Evolutionary conservation across 2,329 filamentous ascomycete species (phyloP).

Genomic region (Cyphellophora attinorum): DNA sequence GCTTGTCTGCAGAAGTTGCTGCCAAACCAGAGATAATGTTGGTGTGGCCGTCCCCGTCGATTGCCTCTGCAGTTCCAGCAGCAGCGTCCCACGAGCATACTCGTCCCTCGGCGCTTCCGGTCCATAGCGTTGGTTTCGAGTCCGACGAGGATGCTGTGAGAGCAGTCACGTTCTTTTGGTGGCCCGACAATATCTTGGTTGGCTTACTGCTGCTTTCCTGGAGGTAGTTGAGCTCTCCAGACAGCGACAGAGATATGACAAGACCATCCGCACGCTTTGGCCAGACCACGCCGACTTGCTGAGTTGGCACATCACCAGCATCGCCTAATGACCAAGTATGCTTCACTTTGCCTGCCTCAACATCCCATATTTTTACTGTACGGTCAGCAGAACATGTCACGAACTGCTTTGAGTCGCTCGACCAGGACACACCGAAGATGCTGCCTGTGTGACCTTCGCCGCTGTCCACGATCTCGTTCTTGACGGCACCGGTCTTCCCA

Average conservation of each 20-base stretch:
- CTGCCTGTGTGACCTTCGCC: constrained; percentile 83
- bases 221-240: constrained; percentile 85
- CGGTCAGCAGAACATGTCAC: constrained; percentile 91
- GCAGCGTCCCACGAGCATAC: constrained; percentile 74
- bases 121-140: constrained; percentile 57
- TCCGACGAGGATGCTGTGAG: constrained; percentile 47
- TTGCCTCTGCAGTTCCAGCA: constrained; percentile 56
- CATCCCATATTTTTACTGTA: constrained; percentile 91
- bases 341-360: constrained; percentile 63
- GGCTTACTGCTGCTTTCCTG: constrained; percentile 61
- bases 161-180: constrained; percentile 84
- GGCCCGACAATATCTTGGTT: constrained; percentile 66
- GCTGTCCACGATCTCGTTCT: constrained; percentile 56
- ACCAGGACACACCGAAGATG: constrained; percentile 88
- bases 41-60: constrained; percentile 74
- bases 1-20: constrained; percentile 26
- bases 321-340: constrained; percentile 80
- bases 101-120: constrained; percentile 85
- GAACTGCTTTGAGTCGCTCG: constrained; percentile 72
- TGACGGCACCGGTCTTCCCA: constrained; percentile 84
- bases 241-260: constrained; percentile 80
- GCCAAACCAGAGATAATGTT: constrained; percentile 77
- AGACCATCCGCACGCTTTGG: constrained; percentile 73
- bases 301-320: constrained; percentile 61
- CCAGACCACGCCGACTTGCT: constrained; percentile 93